phyloP scores from a whole-genome alignment of 1,139 yeast genomes.

The Saccharomyces hybrid region DNA sequence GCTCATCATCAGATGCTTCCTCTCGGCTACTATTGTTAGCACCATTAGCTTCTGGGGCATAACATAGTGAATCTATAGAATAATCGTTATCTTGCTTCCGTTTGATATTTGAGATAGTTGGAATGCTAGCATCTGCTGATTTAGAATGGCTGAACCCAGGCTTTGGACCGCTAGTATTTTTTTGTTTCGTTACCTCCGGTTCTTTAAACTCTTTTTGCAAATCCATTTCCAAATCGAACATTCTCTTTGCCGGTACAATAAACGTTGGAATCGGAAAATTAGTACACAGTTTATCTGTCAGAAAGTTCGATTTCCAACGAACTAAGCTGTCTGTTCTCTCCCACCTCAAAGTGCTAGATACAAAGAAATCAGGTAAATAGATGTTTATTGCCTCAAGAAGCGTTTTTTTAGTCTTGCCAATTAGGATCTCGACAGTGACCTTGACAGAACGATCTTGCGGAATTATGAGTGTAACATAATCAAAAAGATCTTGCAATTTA shows the following conservation, averaged over 20 bases:
- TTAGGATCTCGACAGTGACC: constrained; percentile 53
- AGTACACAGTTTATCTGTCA: constrained; percentile 57
- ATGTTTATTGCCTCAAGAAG: constrained; percentile 53
- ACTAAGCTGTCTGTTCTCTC: constrained; percentile 43
- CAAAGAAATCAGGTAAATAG: constrained; percentile 48
- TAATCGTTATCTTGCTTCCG: background rate
- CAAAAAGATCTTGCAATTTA: constrained; percentile 36
- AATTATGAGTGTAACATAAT: constrained; percentile 41
- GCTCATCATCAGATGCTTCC: background rate
- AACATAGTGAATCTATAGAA: background rate
- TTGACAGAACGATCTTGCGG: constrained; percentile 46
- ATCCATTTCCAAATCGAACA: constrained; percentile 45
- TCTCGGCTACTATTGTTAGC: background rate
- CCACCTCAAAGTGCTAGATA: constrained; percentile 49
- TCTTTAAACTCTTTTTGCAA: constrained; percentile 17
- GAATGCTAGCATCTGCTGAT: background rate
- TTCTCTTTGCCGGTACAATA: constrained; percentile 58
- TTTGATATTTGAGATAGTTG: background rate
- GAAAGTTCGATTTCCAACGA: constrained; percentile 53
- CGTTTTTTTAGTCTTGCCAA: constrained; percentile 45
- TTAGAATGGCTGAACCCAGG: background rate
- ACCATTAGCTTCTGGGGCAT: background rate
- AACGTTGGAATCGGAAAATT: constrained; percentile 62
- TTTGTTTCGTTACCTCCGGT: background rate
- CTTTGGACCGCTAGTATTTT: background rate